Evolutionary conservation across 805 yeast genomes (phyloP).

Genomic region (Naumovozyma castellii): DNA sequence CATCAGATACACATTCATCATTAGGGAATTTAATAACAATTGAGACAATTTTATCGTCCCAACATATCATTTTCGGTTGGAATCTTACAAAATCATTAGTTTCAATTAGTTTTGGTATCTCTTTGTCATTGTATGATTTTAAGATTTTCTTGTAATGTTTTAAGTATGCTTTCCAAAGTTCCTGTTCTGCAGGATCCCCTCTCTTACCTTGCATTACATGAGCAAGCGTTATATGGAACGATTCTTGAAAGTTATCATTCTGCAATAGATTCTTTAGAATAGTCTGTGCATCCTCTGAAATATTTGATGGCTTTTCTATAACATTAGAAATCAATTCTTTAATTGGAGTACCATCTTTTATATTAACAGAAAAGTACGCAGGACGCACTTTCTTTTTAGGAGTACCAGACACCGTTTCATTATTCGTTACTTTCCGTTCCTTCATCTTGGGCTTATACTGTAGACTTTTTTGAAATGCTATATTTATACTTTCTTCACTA

Average conservation of each 20-base stretch:
- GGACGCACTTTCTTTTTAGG: slow-evolving; percentile 25
- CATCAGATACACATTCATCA: slow-evolving; percentile 8
- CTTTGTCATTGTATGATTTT: slow-evolving; percentile 1
- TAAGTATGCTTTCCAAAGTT: slow-evolving; percentile 23
- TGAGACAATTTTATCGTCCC: slow-evolving; percentile 46
- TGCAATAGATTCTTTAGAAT: slow-evolving; percentile 1
- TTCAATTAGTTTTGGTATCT: slow-evolving; percentile 8
- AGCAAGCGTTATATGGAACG: slow-evolving; percentile 60
- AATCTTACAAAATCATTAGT: slow-evolving; percentile 32
- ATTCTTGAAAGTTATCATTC: slow-evolving; percentile 36
- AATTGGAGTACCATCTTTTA: slow-evolving; percentile 20
- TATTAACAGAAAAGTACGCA: slow-evolving; percentile 37
- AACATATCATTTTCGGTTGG: slow-evolving; percentile 36
- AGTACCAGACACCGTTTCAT: slow-evolving; percentile 5
- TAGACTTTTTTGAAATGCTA: slow-evolving; percentile 46
- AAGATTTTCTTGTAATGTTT: slow-evolving; percentile 13
- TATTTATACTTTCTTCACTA: slow-evolving; percentile 32
- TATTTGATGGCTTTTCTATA: slow-evolving; percentile 1
- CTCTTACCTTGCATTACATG: slow-evolving; percentile 35
- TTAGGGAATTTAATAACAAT: slow-evolving; percentile 34
- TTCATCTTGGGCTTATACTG: slow-evolving; percentile 40
- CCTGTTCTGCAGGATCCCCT: slow-evolving; percentile 20
- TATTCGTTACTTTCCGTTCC: slow-evolving; percentile 28
- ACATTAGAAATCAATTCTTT: slow-evolving; percentile 9
- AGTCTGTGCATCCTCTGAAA: background rate